phyloP scores from a whole-genome alignment of 2,329 filamentous ascomycete genomes.

The Ophiostoma quercus region DNA sequence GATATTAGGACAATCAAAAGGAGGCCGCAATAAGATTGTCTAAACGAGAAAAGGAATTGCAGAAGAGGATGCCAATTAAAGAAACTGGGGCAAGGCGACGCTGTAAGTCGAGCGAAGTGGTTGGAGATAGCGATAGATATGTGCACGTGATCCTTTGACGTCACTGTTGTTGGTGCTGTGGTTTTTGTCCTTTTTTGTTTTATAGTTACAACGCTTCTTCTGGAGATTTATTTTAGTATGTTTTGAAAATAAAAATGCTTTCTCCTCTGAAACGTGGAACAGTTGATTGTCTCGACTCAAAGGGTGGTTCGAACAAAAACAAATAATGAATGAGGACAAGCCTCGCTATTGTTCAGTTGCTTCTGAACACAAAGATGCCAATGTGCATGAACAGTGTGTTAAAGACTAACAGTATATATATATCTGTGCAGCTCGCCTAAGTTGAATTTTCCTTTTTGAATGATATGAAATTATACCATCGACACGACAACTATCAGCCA shows the following conservation, averaged over 20 bases:
- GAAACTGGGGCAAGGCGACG: slow-evolving; percentile 12
- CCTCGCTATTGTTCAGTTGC: not conserved
- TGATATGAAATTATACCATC: not conserved
- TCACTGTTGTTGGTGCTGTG: not conserved
- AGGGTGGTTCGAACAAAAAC: not conserved
- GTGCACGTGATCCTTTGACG: not conserved
- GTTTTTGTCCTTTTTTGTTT: not conserved
- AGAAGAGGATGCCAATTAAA: slow-evolving; percentile 13
- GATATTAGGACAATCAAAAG: not conserved
- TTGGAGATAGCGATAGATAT: not conserved
- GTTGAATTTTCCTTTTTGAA: not conserved
- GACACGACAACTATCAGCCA: not conserved
- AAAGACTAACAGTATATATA: not conserved
- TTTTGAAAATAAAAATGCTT: not conserved
- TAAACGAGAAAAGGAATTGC: slow-evolving; percentile 1
- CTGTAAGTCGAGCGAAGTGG: not conserved
- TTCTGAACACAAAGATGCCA: not conserved
- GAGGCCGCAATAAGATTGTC: slow-evolving; percentile 1
- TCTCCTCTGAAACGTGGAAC: not conserved
- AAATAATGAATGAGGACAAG: not conserved
- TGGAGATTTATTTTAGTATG: not conserved
- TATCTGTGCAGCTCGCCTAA: not conserved
- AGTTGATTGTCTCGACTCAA: not conserved
- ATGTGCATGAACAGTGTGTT: not conserved
- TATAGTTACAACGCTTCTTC: not conserved